Percentiles rank a stretch among this genome's conserved stretches.
Evolutionary conservation across 108 stramenopile species (phyloP).

Genomic region (Cylindrotheca closterium): DNA sequence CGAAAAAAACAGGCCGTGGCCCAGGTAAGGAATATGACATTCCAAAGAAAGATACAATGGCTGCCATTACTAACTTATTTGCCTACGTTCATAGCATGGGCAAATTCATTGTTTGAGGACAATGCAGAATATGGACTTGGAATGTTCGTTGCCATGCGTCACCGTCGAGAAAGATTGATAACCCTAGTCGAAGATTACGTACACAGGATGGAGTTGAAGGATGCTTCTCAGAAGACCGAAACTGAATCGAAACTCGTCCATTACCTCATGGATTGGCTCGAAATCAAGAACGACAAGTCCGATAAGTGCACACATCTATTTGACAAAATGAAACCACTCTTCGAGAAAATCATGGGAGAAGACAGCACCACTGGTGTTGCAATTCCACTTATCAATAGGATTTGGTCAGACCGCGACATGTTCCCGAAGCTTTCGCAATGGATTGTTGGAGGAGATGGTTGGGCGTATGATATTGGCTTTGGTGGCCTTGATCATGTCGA

Average conservation of each 20-base stretch:
- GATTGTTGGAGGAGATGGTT: conserved; percentile 71
- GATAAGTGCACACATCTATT: conserved; percentile 51
- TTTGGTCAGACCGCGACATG: conserved; percentile 68
- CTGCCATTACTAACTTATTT: neutral
- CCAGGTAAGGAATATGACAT: too few species aligned
- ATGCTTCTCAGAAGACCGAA: conserved; percentile 3
- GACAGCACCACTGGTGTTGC: neutral
- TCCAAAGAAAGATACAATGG: neutral
- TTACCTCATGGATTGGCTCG: conserved; percentile 57
- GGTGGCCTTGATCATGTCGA: conserved; percentile 62
- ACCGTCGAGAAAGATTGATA: conserved; percentile 47
- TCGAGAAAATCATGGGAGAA: conserved; percentile 39
- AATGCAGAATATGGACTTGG: conserved; percentile 53
- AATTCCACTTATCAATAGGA: conserved; percentile 19
- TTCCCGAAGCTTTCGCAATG: conserved; percentile 64
- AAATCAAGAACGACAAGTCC: conserved; percentile 49
- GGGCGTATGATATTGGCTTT: conserved; percentile 71
- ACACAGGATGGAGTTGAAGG: conserved; percentile 31
- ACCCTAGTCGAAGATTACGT: conserved; percentile 44
- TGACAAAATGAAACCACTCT: conserved; percentile 63
- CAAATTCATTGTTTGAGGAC: conserved; percentile 65
- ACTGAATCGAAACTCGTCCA: conserved; percentile 35
- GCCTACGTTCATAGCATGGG: conserved; percentile 38
- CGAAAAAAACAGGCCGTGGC: conserved; percentile 53
- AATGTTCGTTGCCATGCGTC: conserved; percentile 62